Base-by-base conservation (phyloP, 78 protist species). In the Cyanophora paradoxa region DNA sequence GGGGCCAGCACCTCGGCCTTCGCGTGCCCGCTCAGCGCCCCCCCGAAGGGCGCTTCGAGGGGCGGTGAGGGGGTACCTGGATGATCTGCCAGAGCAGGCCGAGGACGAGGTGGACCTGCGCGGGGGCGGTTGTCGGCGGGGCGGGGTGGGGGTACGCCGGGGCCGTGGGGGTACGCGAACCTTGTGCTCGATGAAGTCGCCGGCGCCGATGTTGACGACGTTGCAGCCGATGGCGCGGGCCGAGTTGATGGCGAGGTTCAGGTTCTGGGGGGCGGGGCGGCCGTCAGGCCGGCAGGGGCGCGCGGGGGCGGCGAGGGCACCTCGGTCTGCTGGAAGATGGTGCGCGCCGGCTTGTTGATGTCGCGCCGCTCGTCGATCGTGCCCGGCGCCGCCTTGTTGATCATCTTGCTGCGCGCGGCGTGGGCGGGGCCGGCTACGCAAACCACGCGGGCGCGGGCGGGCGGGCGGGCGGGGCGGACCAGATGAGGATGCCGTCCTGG, bases 71-170 rank as follows among this genome's bases (percentile, higher is more conserved):
- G 40, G 58, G 56, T 37, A 56, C 14, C 69, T 40, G 31, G 58
- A 94, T 94, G 71, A 94, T 82, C 82, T 94, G 98, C 98, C 96
- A 94, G 28, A 90, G 48, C 42, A 93, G 72, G 31, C 95, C 96
- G 48, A 91, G 87, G 64, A 94, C 83, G 24, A 92, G 83, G 77
- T 85, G 90, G 4, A 85, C 83, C 30, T 61, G 1, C 30, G 13
- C 33, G 62, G 26, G 36, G 11, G 24, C 2, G 6, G 36, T 56
- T 2, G 30, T 1, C 17, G 11, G 19, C 26, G 2, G 26, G 62
- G 26, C 7, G 24, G 7, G 13, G 50, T 44, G 50, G 13, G 13
- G 50, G 19, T 7, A 7, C 7, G 16, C 28, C n/a, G 58, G 11
- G 6, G 34, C 19, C 62, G 39, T 72, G 77, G 13, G 36, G 63